Base-by-base conservation (phyloP, 2,329 filamentous ascomycete genomes). In the Aspergillus glaucus region DNA sequence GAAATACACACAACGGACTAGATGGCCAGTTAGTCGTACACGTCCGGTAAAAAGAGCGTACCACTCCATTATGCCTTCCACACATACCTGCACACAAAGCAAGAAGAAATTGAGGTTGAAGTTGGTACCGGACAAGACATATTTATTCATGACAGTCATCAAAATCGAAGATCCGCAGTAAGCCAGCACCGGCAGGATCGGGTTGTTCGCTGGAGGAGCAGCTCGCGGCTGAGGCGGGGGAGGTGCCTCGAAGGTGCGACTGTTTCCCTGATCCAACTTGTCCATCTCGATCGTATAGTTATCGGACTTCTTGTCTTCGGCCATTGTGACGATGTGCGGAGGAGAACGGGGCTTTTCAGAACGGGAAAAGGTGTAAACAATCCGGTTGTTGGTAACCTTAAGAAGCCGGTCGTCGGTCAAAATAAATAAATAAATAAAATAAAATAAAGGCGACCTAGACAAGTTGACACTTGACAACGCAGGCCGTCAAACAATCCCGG, bases 121-220 rank as follows among this genome's bases (percentile, higher is more conserved):
- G 58, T 86, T 81, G 45, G 80, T 79, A 52, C 93, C 93, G 6
- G 89, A 96, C 43, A 98, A 82, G 54, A 96, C 91, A 70, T 94
- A 98, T 79, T 98, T 98, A 76, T 98, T 98, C 70, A 94, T 93
- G n/a, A 96, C 88, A 6, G 93, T 98, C 93, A 98, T 98, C 70
- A 92, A 81, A 66, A 98, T 98, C n/a, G 91, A 96, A 46, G 92
- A 88, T 62, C 87, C 77, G 72, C 93, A 98, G 77, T 98, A 98
- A 44, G 88, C 83, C 56, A 95, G 66, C 61, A 98, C 87, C 19
- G 92, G 90, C 43, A 93, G 68, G 42, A 81, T 75, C 14, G 90
- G 88, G 70, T 83, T 93, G 72, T 90, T 88, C 62, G 85, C 69
- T 40, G 72, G 55, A 45, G 62, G 51, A 28, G 62, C 53, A 44